A percentile compares a stretch with the other conserved stretches of the same genome.
phyloP scores from a whole-genome alignment of 1,284 basidiomycete genomes.

The Ganoderma boninense region DNA sequence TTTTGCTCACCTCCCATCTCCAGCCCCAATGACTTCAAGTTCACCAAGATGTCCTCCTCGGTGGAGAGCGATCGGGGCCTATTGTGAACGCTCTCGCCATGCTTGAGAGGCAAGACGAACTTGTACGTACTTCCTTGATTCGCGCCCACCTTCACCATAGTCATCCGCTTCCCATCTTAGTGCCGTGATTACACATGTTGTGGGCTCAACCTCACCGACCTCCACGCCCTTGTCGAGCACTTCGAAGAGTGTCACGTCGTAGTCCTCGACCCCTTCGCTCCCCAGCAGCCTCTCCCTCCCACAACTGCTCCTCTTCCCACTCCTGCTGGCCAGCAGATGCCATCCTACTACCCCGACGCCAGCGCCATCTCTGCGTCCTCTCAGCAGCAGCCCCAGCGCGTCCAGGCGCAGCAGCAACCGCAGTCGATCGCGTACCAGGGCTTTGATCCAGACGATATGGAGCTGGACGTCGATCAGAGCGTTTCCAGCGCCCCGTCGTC shows the following conservation, averaged over 20 bases:
- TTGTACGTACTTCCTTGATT: conserved; percentile 52
- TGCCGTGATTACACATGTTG: conserved; percentile 89
- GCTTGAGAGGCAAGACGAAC: conserved; percentile 75
- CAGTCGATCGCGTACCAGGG: conserved; percentile 29
- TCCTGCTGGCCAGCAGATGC: conserved; percentile 43
- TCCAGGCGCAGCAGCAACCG: conserved; percentile 20
- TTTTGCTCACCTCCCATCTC: conserved; percentile 6
- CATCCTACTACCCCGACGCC: conserved; percentile 39
- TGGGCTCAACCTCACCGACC: conserved; percentile 78
- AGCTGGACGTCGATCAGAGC: conserved; percentile 66
- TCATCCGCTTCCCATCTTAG: conserved; percentile 40
- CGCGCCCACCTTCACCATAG: background rate
- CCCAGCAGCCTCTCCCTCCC: conserved; percentile 41
- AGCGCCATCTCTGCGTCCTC: conserved; percentile 33
- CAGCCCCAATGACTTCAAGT: conserved; percentile 63
- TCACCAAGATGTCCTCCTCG: conserved; percentile 63
- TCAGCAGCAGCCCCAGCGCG: conserved; percentile 43
- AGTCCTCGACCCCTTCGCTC: conserved; percentile 65
- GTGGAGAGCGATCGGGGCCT: conserved; percentile 66
- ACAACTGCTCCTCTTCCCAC: conserved; percentile 40
- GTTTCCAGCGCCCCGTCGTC: conserved; percentile 45
- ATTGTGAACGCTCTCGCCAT: conserved; percentile 72
- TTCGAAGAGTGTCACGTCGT: conserved; percentile 88
- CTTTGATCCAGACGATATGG: conserved; percentile 84
- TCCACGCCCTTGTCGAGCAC: conserved; percentile 87